These are phyloP conservation scores for Fusarium circinatum DNA, from an alignment of 2,329 filamentous ascomycete species.

Conservation along the genomic window DNA sequence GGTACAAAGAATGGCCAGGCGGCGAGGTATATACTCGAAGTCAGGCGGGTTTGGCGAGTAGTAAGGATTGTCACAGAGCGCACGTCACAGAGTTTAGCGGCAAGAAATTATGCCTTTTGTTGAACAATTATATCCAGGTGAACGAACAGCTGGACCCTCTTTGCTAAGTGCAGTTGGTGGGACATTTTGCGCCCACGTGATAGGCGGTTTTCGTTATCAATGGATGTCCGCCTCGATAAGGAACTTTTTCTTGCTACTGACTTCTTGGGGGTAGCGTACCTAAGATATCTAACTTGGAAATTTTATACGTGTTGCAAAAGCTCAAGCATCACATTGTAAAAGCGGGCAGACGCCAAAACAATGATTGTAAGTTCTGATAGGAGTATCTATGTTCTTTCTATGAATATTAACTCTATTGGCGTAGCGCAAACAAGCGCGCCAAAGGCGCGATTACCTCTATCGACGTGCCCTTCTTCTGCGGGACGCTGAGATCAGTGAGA, in stretches of 20 bases:
- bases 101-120: conserved; percentile 41
- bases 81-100: conserved; percentile 20
- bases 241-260: conserved; percentile 42
- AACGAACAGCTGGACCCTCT: conserved; percentile 41
- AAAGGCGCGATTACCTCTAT: conserved; percentile 75
- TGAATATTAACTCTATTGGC: conserved; percentile 32
- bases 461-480: conserved; percentile 86
- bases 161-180: conserved; percentile 49
- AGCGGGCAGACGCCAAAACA: not conserved
- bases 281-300: conserved; percentile 13
- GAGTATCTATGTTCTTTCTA: not conserved
- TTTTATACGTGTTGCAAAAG: conserved; percentile 23
- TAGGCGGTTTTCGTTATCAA: conserved; percentile 47
- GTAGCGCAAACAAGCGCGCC: conserved; percentile 55
- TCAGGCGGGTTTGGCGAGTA: not conserved
- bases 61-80: conserved; percentile 9
- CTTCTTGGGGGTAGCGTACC: not conserved
- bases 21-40: conserved; percentile 15
- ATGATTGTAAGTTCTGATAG: conserved; percentile 49
- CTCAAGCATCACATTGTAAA: conserved; percentile 7
- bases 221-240: conserved; percentile 44
- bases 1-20: conserved; percentile 26
- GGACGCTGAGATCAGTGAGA: conserved; percentile 93
- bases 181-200: conserved; percentile 56
- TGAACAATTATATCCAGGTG: conserved; percentile 44